Evolutionary conservation across 202 grass and related monocot species (phyloP).

Genomic region (Sporobolus alterniflorus): DNA sequence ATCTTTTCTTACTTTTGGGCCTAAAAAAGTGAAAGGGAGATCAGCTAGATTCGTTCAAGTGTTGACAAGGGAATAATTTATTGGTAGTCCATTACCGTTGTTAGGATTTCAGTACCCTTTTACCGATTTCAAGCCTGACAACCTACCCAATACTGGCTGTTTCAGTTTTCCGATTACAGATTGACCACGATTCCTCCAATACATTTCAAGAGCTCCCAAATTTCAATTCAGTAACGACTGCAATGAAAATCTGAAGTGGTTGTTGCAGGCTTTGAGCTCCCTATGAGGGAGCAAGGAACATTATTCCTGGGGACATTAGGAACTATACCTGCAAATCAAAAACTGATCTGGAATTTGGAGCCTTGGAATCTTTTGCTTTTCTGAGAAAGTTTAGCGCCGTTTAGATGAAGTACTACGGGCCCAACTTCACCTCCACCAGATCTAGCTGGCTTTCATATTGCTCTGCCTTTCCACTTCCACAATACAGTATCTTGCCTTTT

Average conservation of each 20-base stretch:
- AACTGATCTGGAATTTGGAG: conserved; percentile 41
- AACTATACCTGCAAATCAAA: conserved; percentile 39
- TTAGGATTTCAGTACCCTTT: too few species aligned
- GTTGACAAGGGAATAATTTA: too few species aligned
- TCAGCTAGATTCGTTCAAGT: too few species aligned
- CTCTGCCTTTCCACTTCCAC: background rate
- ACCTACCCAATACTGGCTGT: too few species aligned
- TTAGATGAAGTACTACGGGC: conserved; percentile 4
- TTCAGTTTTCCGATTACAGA: too few species aligned
- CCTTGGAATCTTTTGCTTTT: conserved; percentile 33
- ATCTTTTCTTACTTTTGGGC: too few species aligned
- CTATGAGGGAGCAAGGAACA: conserved; percentile 50
- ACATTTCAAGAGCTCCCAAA: too few species aligned
- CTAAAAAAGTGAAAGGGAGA: too few species aligned
- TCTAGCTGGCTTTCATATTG: conserved; percentile 25
- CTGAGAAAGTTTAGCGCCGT: conserved; percentile 27
- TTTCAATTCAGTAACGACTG: too few species aligned
- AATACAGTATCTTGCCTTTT: background rate
- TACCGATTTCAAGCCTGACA: too few species aligned
- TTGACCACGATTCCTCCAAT: too few species aligned
- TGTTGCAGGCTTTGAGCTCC: conserved; percentile 39
- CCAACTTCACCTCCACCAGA: conserved; percentile 59
- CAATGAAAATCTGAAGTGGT: background rate
- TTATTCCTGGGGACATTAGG: conserved; percentile 33
- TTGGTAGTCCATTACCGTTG: too few species aligned